A percentile compares a stretch with the other conserved stretches of the same genome.
Conservation (phyloP, 208 protist genomes). For the Leptomonas pyrrhocoris region DNA sequence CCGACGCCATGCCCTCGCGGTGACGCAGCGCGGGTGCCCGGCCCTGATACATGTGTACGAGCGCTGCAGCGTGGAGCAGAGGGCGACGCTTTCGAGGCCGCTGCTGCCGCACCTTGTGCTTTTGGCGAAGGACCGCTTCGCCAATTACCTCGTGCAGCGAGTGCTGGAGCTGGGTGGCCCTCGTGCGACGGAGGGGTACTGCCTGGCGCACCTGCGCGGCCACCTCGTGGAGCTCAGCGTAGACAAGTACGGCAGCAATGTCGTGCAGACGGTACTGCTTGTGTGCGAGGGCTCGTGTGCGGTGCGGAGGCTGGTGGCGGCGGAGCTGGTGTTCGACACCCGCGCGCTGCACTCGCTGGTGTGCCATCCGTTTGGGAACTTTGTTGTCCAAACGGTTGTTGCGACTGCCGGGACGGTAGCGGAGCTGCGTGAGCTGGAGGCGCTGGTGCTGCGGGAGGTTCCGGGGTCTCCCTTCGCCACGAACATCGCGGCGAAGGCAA, state of each 20-base stretch:
- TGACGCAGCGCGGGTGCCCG: constrained; percentile 3
- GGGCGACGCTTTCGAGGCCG: neutral
- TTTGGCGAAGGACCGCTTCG: constrained; percentile 1
- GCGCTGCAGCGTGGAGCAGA: neutral
- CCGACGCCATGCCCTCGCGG: neutral
- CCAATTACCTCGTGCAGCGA: neutral
- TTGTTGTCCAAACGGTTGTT: neutral
- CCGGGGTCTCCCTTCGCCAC: neutral
- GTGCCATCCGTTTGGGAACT: neutral
- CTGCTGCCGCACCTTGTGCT: neutral
- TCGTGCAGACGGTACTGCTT: constrained; percentile 3
- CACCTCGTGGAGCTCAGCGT: neutral
- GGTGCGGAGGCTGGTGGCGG: neutral
- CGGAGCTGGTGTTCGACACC: neutral
- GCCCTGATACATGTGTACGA: neutral
- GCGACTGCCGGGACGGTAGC: neutral
- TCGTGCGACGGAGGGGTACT: neutral
- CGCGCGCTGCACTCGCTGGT: neutral
- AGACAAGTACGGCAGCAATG: constrained; percentile 1
- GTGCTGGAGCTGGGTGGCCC: neutral
- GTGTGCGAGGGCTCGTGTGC: neutral
- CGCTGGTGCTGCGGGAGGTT: neutral
- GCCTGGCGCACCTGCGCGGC: neutral
- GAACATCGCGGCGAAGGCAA: neutral
- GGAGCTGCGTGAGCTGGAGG: neutral